Evolutionary conservation across 495 filamentous ascomycete species (phyloP).

Genomic region (Daldinia concentrica): DNA sequence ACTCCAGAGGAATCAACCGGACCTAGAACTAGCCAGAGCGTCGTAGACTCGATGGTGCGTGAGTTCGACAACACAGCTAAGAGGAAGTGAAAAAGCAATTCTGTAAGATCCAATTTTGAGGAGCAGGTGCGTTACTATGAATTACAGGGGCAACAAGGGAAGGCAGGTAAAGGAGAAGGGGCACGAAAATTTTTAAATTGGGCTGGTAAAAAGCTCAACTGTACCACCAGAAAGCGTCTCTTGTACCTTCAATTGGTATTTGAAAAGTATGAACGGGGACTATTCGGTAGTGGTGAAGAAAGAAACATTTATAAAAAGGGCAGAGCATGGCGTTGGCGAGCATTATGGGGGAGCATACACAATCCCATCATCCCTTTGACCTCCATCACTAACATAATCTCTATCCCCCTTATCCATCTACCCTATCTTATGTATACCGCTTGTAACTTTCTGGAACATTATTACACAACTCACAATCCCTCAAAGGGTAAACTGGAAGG

Average conservation of each 20-base stretch:
- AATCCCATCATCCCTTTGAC: background rate
- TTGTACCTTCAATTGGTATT: constrained; percentile 1
- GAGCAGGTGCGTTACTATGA: background rate
- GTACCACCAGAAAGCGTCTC: constrained; percentile 18
- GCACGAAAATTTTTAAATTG: background rate
- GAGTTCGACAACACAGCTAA: constrained; percentile 49
- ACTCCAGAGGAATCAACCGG: constrained; percentile 34
- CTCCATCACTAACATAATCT: constrained; percentile 7
- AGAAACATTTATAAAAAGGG: constrained; percentile 11
- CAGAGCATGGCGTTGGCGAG: constrained; percentile 34
- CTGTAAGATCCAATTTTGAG: background rate
- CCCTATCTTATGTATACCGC: background rate
- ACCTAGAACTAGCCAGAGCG: constrained; percentile 41
- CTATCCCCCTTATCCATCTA: background rate
- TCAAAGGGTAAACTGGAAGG: background rate
- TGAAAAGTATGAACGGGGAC: constrained; percentile 11
- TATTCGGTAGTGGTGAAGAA: constrained; percentile 5
- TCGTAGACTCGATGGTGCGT: constrained; percentile 49
- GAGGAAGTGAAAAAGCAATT: constrained; percentile 20
- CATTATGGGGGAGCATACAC: constrained; percentile 12
- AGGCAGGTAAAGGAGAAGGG: background rate
- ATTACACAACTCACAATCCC: background rate
- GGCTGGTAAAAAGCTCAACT: background rate
- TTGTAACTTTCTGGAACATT: background rate
- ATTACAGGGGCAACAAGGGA: background rate